Conservation (phyloP, 441 rosid genomes). For the Erodium moschatum region DNA sequence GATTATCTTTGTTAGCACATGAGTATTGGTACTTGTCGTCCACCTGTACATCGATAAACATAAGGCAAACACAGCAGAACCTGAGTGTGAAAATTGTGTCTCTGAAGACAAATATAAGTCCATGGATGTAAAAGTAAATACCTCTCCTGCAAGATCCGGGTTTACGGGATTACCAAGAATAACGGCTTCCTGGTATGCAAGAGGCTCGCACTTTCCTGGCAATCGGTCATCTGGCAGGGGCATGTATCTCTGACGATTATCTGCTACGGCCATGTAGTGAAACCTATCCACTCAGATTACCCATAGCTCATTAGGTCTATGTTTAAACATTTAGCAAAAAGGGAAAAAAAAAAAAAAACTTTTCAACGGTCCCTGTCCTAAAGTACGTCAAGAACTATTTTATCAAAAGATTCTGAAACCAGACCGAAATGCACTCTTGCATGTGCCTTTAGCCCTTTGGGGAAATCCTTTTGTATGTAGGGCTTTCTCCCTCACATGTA, state of each 20-base stretch:
- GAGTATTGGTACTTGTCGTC: constrained; percentile 92
- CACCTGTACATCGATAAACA: constrained; percentile 27
- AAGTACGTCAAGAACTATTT: not conserved
- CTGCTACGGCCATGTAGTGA: constrained; percentile 68
- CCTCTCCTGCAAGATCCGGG: constrained; percentile 72
- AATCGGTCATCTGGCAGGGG: constrained; percentile 69
- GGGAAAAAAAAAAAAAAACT: not conserved
- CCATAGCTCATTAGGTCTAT: not conserved
- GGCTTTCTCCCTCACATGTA: not conserved
- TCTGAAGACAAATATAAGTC: not conserved
- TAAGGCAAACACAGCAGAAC: not conserved
- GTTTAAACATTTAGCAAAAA: not conserved
- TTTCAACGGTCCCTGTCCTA: not conserved
- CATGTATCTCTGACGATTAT: constrained; percentile 70
- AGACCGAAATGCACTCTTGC: constrained; percentile 2
- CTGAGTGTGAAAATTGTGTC: not conserved
- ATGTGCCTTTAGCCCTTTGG: not conserved
- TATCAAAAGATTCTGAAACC: not conserved
- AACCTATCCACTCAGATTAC: constrained; percentile 35
- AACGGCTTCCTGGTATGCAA: constrained; percentile 76
- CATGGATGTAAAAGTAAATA: constrained; percentile 14
- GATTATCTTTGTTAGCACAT: constrained; percentile 56
- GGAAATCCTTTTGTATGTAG: not conserved
- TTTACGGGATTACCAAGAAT: constrained; percentile 63
- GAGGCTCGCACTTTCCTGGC: constrained; percentile 46